Conservation (phyloP, 305 asterid genomes). For the Solanum aculeatissimum region DNA sequence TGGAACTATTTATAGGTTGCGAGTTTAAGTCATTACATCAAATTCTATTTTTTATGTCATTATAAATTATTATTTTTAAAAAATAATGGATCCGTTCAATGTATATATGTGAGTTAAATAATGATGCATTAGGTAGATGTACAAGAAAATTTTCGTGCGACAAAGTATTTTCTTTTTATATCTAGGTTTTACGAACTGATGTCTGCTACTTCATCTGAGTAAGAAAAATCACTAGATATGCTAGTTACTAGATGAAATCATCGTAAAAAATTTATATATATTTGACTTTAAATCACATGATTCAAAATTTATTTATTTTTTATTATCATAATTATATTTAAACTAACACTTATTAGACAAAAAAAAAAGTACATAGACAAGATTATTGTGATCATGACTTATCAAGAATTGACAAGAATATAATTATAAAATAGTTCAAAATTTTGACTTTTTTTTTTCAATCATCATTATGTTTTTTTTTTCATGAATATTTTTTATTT, state of each 20-base stretch:
- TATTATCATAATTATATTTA: background rate
- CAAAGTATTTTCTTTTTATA: background rate
- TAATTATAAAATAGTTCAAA: background rate
- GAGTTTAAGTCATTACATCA: background rate
- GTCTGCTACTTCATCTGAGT: background rate
- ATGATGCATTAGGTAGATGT: background rate
- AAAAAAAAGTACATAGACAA: background rate
- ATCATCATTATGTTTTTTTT: background rate
- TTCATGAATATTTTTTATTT: background rate
- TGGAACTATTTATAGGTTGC: too few relatives aligned
- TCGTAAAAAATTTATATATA: background rate
- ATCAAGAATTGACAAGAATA: background rate
- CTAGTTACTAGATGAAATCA: fast-evolving
- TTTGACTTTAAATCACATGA: background rate
- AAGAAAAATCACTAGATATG: background rate
- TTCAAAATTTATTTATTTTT: background rate
- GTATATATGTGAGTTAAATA: too few relatives aligned
- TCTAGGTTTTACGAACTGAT: background rate
- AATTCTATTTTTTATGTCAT: background rate
- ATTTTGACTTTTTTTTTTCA: background rate
- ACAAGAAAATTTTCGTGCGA: background rate
- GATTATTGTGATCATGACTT: background rate
- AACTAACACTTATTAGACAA: background rate
- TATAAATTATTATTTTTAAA: background rate
- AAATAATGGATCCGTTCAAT: background rate